A percentile compares a stretch with the other conserved stretches of the same genome.
Evolutionary conservation across 371 early-diverging fungal species (phyloP).

Genomic region (Mortierella sp.): DNA sequence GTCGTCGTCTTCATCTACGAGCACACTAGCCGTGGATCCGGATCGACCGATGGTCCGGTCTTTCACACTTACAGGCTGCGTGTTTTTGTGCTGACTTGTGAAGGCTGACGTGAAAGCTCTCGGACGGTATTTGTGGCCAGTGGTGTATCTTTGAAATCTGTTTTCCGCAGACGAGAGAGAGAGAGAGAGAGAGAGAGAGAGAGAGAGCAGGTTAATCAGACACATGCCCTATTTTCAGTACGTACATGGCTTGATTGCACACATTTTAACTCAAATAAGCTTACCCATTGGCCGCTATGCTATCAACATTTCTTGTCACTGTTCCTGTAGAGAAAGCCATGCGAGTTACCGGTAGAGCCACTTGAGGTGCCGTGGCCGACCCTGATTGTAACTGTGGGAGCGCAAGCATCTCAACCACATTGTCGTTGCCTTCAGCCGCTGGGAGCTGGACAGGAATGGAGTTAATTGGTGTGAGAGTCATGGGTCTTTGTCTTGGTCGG

Average conservation of each 20-base stretch:
- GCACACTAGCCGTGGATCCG: constrained; percentile 18
- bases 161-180: constrained; percentile 6
- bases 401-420: constrained; percentile 16
- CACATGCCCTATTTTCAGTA: background rate
- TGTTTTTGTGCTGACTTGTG: constrained; percentile 25
- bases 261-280: constrained; percentile 13
- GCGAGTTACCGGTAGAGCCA: constrained; percentile 7
- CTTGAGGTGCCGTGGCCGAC: constrained; percentile 8
- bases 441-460: constrained; percentile 12
- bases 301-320: constrained; percentile 6
- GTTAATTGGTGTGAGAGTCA: constrained; percentile 10
- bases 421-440: constrained; percentile 15
- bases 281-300: constrained; percentile 16
- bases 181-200: constrained; percentile 15
- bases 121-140: constrained; percentile 24
- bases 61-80: constrained; percentile 12
- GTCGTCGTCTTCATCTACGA: constrained; percentile 14
- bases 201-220: constrained; percentile 14
- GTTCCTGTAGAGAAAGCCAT: constrained; percentile 12
- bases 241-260: constrained; percentile 9
- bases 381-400: constrained; percentile 7
- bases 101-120: constrained; percentile 26
- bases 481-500: constrained; percentile 16
- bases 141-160: constrained; percentile 22
- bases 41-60: constrained; percentile 19